phyloP scores from a whole-genome alignment of 805 yeast genomes.

The Metschnikowia similis region DNA sequence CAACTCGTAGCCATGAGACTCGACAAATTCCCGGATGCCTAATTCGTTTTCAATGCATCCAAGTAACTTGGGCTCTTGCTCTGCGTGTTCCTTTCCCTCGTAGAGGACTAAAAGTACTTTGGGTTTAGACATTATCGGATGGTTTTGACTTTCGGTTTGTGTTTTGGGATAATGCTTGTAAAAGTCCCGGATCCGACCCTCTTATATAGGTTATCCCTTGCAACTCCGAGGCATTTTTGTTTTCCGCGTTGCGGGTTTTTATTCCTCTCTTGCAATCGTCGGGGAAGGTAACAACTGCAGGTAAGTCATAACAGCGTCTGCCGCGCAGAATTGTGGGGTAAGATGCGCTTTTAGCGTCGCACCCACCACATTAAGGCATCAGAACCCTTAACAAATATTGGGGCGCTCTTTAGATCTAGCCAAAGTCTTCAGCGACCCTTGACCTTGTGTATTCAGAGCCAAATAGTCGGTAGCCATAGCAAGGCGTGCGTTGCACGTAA shows the following conservation, averaged over 20 bases:
- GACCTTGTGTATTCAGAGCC: neutral
- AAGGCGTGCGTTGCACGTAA: neutral
- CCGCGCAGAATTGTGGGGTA: conserved; percentile 5
- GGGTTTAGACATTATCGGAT: conserved; percentile 17
- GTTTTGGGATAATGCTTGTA: neutral
- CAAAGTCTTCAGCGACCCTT: neutral
- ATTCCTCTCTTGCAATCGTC: neutral
- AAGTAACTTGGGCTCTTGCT: conserved; percentile 54
- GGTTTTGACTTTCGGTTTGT: neutral
- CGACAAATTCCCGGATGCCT: conserved; percentile 63
- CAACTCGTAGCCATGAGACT: conserved; percentile 61
- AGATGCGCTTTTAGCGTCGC: neutral
- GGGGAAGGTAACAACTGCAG: neutral
- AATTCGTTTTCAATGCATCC: conserved; percentile 76
- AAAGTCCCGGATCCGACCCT: neutral
- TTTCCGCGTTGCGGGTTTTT: conserved; percentile 3
- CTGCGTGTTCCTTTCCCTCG: conserved; percentile 55
- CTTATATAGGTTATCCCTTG: neutral
- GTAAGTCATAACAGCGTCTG: neutral
- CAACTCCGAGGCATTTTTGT: conserved; percentile 5
- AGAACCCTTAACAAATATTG: neutral
- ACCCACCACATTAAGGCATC: neutral
- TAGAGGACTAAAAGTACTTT: conserved; percentile 55
- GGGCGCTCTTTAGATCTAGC: no score
- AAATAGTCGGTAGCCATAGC: neutral